A percentile compares a stretch with the other conserved stretches of the same genome.
These are phyloP conservation scores for Calonectria honghensis DNA, from an alignment of 2,329 filamentous ascomycete genomes.

Conservation along the genomic window DNA sequence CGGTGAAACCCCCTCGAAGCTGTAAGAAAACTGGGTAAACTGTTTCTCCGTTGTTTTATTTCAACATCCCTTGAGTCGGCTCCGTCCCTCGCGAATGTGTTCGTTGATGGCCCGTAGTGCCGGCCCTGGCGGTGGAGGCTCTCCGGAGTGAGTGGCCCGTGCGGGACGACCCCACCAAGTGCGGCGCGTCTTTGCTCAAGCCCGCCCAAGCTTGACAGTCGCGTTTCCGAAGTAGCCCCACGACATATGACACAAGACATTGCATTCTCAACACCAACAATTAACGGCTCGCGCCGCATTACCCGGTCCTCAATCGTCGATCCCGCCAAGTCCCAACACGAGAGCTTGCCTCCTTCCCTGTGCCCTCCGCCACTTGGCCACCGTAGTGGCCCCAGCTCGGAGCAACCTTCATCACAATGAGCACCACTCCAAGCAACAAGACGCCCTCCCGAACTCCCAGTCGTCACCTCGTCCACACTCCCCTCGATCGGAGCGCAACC, in stretches of 20 bases:
- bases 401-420: conserved; percentile 28
- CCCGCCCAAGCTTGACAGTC: conserved; percentile 26
- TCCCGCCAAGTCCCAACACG: background rate
- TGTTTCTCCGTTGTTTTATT: conserved; percentile 15
- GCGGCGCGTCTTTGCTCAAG: conserved; percentile 36
- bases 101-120: conserved; percentile 15
- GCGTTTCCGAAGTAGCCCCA: conserved; percentile 38
- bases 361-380: background rate
- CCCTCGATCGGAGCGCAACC: conserved; percentile 61
- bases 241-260: conserved; percentile 27
- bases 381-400: background rate
- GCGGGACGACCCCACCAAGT: conserved; percentile 32
- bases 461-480: conserved; percentile 64
- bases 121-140: conserved; percentile 13
- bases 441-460: conserved; percentile 55
- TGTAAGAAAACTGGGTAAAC: background rate
- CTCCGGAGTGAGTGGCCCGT: conserved; percentile 30
- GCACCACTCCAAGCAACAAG: conserved; percentile 39
- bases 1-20: background rate
- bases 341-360: background rate
- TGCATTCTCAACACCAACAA: conserved; percentile 10
- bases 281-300: conserved; percentile 18
- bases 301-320: background rate
- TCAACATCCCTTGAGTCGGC: background rate
- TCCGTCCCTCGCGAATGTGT: background rate